phyloP scores from a whole-genome alignment of 2,329 filamentous ascomycete species.

The Myriosclerotinia duriaeana region DNA sequence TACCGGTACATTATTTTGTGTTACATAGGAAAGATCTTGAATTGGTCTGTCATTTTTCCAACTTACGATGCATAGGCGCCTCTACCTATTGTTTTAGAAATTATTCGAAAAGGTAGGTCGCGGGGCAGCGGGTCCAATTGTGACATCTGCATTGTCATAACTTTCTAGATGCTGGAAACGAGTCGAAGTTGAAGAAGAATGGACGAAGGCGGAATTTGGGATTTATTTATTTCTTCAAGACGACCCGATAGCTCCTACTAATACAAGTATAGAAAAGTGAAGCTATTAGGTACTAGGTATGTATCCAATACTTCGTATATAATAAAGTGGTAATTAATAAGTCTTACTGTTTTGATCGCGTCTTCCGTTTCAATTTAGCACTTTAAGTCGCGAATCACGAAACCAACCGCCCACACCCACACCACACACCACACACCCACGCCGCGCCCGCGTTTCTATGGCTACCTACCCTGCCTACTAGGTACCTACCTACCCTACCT shows the following conservation, averaged over 20 bases:
- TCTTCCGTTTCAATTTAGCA: conserved; percentile 1
- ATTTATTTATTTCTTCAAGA: too few species aligned
- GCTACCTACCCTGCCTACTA: conserved; percentile 13
- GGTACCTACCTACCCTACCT: conserved; percentile 7
- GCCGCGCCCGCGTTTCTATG: conserved; percentile 12
- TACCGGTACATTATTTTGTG: neutral
- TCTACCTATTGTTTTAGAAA: conserved; percentile 94
- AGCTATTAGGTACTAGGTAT: too few species aligned
- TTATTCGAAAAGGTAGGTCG: conserved; percentile 86
- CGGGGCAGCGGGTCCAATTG: conserved; percentile 83
- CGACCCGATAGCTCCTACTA: too few species aligned
- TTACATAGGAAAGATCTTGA: neutral
- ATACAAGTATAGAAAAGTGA: too few species aligned
- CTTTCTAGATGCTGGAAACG: neutral
- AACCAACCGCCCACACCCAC: neutral
- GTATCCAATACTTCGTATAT: too few species aligned
- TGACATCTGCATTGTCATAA: conserved; percentile 59
- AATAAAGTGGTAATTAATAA: too few species aligned
- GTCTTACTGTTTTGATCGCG: conserved; percentile 8
- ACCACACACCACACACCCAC: neutral
- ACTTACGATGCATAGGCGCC: conserved; percentile 94
- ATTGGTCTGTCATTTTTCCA: conserved; percentile 1
- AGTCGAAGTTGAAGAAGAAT: neutral
- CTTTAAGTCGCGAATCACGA: conserved; percentile 14
- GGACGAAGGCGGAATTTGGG: too few species aligned